Evolutionary conservation across 345 rosid species (phyloP).

Genomic region (Hevea brasiliensis): DNA sequence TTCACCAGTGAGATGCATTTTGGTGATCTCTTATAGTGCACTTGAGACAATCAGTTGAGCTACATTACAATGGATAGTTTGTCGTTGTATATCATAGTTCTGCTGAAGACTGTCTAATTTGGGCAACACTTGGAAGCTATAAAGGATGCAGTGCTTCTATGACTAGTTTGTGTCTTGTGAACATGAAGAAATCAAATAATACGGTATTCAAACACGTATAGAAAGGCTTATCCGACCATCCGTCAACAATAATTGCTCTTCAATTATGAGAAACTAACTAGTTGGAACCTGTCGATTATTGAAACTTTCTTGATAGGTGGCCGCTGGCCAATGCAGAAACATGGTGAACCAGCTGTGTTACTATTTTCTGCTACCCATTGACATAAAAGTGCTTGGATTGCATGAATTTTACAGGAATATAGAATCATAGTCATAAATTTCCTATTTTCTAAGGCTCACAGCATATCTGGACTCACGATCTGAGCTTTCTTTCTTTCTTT

Average conservation of each 20-base stretch:
- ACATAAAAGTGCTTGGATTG: neutral
- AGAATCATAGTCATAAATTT: neutral
- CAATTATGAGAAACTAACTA: neutral
- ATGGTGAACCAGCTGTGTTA: neutral
- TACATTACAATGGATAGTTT: neutral
- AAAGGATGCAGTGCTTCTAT: neutral
- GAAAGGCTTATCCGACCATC: neutral
- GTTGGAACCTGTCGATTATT: neutral
- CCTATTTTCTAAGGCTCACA: neutral
- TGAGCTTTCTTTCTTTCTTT: neutral
- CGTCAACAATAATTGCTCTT: neutral
- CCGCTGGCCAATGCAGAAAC: neutral
- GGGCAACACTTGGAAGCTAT: neutral
- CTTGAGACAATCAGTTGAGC: conserved; percentile 4
- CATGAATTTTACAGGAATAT: neutral
- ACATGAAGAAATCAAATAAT: neutral
- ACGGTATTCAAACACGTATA: neutral
- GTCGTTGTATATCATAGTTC: neutral
- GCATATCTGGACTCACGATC: neutral
- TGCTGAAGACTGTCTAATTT: neutral
- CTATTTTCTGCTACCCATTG: neutral
- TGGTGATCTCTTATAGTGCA: neutral
- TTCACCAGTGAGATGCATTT: neutral
- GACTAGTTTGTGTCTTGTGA: neutral
- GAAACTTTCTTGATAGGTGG: conserved; percentile 5